A percentile compares a stretch with the other conserved stretches of the same genome.
Conservation (phyloP, 371 early-diverging fungal species). For the Apophysomyces ossiformis region DNA sequence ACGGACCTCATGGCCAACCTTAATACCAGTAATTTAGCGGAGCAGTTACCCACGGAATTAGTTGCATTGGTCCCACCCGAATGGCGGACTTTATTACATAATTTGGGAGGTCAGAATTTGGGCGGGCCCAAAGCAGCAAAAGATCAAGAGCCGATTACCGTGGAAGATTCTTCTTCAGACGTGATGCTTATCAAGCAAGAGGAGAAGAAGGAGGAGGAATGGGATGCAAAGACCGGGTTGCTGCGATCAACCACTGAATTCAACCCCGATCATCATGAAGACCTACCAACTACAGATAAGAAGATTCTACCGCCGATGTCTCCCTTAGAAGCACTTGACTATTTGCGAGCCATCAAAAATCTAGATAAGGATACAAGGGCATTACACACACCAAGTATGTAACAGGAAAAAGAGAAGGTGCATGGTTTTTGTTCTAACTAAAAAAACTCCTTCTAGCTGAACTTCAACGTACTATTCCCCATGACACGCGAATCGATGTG, state of each 20-base stretch:
- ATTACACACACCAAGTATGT: slow-evolving; percentile 37
- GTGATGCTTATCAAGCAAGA: slow-evolving; percentile 1
- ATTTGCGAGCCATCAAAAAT: slow-evolving; percentile 31
- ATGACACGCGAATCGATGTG: slow-evolving; percentile 52
- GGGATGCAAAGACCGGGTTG: slow-evolving; percentile 27
- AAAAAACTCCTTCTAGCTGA: slow-evolving; percentile 31
- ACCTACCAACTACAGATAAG: slow-evolving; percentile 10
- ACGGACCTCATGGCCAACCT: slow-evolving; percentile 30
- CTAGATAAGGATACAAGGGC: slow-evolving; percentile 19
- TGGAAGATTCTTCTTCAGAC: not conserved
- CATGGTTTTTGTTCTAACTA: not conserved
- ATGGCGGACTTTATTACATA: slow-evolving; percentile 23
- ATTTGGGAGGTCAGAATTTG: slow-evolving; percentile 13
- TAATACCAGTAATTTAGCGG: slow-evolving; percentile 12
- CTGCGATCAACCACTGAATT: slow-evolving; percentile 11
- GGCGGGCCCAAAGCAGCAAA: slow-evolving; percentile 5
- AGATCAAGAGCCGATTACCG: not conserved
- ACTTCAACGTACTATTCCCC: slow-evolving; percentile 45
- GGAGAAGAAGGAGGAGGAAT: slow-evolving; percentile 8
- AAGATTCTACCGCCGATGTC: slow-evolving; percentile 45
- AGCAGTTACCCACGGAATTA: slow-evolving; percentile 24
- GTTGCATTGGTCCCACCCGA: slow-evolving; percentile 22
- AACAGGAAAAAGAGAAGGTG: not conserved
- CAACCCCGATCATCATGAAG: slow-evolving; percentile 7
- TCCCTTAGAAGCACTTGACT: slow-evolving; percentile 35